phyloP scores from a whole-genome alignment of 176 grass and related monocot species.

The Avena insularis region DNA sequence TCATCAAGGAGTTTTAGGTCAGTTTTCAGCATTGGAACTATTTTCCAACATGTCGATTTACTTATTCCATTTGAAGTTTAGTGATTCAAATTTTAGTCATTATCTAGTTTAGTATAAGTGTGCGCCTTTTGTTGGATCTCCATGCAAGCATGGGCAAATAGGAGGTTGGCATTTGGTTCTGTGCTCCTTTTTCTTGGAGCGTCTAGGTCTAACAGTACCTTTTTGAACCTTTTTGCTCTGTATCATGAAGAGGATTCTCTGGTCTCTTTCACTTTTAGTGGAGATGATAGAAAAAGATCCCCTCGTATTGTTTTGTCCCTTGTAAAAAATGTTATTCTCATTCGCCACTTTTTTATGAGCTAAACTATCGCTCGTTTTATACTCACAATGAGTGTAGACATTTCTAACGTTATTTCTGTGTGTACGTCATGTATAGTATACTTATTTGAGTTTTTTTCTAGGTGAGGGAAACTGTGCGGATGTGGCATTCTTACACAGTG shows the following conservation, averaged over 20 bases:
- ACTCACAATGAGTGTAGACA: not conserved
- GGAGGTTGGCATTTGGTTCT: not conserved
- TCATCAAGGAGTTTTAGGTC: slow-evolving; percentile 94
- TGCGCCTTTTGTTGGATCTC: not conserved
- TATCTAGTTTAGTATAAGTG: slow-evolving; percentile 4
- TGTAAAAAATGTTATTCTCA: not conserved
- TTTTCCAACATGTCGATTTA: not conserved
- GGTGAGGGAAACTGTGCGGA: slow-evolving; percentile 92
- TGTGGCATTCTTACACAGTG: slow-evolving; percentile 85
- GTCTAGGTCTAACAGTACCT: not conserved
- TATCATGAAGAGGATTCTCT: not conserved
- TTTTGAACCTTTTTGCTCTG: not conserved
- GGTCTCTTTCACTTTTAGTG: not conserved
- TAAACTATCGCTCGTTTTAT: not conserved
- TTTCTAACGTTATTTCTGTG: not conserved
- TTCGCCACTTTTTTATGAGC: not conserved
- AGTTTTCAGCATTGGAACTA: slow-evolving; percentile 18
- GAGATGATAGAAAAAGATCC: not conserved
- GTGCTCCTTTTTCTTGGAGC: not conserved
- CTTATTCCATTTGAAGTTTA: not conserved
- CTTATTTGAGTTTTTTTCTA: slow-evolving; percentile 41
- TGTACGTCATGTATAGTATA: slow-evolving; percentile 31
- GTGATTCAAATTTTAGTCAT: not conserved
- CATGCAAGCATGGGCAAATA: not conserved
- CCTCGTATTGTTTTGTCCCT: not conserved